Base-by-base conservation (phyloP, 2,329 filamentous ascomycete genomes). In the Trichoderma guizhouense region DNA sequence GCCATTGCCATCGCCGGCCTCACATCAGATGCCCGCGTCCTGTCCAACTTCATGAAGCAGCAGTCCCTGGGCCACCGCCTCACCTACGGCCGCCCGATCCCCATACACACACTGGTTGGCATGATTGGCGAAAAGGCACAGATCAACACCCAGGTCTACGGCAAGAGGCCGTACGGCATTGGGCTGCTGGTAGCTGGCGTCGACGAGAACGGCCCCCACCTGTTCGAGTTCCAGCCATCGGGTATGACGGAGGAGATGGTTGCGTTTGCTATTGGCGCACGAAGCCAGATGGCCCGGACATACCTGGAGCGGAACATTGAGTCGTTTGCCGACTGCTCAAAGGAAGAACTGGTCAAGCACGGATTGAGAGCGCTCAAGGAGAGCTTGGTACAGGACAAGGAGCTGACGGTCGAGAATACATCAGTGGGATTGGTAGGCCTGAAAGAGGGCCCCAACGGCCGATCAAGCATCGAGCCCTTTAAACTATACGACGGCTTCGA, bases 41-140 rank as follows among this genome's bases (percentile, higher is more conserved):
- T 99, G 78, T 98, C 95, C 87, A 99, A 99, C 90, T 99, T 98
- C 87, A 98, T 99, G 95, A 98, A 98, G 87, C 94, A 97, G 85
- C 96, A 98, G 86, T 97, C 94, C 75, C 93, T 99, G 79, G 93
- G 93, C 79, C 95, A 96, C 79, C 94, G 95, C 82, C 91, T 99
- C 78, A 97, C 94, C 72, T 98, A 97, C 86, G 95, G 93, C 84
- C 95, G 96, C 76, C 91, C 95, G 76, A 96, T 99, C 81, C 93
- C 94, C 36, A 87, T 98, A 80, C 92, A 94, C 79, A 92, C 93
- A 74, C 93, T 98, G 78, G 95, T 97, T 76, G 89, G 91, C 75
- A 92, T 95, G 83, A 98, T 99, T 80, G 95, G 93, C 78, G 94
- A 97, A 82, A 96, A 97, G 83, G 96, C 96, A 63, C 96, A 99